Conservation (phyloP, 106 monocot genomes). For the Platanthera zijinensis region DNA sequence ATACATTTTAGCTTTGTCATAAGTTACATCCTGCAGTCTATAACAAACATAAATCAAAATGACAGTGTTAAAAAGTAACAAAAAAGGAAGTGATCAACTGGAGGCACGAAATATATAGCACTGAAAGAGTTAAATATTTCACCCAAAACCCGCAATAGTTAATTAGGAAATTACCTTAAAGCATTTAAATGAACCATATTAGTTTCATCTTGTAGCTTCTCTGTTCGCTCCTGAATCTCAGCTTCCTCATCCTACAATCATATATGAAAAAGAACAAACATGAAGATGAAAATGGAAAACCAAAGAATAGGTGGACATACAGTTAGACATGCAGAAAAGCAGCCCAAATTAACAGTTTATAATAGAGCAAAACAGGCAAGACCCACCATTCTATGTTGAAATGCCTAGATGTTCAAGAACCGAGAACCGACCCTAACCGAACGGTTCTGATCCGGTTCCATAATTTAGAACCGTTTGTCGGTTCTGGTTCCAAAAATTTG, state of each 20-base stretch:
- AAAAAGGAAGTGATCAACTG: neutral
- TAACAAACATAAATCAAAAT: conserved; percentile 6
- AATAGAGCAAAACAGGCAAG: neutral
- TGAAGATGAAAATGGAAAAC: neutral
- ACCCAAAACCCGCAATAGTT: neutral
- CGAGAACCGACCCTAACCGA: too few relatives aligned
- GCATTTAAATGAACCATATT: conserved; percentile 29
- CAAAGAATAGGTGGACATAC: neutral
- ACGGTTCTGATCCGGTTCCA: too few relatives aligned
- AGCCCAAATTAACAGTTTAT: neutral
- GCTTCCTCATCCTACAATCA: conserved; percentile 59
- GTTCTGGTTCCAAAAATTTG: too few relatives aligned
- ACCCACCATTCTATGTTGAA: too few relatives aligned
- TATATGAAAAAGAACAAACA: neutral
- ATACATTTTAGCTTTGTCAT: too few relatives aligned
- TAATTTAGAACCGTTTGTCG: too few relatives aligned
- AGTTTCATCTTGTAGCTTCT: conserved; percentile 46
- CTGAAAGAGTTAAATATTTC: neutral
- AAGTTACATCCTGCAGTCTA: conserved; percentile 48
- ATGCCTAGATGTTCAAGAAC: too few relatives aligned
- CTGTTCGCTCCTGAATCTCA: conserved; percentile 35
- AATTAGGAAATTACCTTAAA: conserved; percentile 36
- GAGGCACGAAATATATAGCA: neutral
- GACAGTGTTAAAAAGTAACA: neutral
- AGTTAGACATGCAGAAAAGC: neutral